These are phyloP conservation scores for Chrysophaeum taylorii DNA, from an alignment of 352 stramenopile species.

Conservation along the genomic window DNA sequence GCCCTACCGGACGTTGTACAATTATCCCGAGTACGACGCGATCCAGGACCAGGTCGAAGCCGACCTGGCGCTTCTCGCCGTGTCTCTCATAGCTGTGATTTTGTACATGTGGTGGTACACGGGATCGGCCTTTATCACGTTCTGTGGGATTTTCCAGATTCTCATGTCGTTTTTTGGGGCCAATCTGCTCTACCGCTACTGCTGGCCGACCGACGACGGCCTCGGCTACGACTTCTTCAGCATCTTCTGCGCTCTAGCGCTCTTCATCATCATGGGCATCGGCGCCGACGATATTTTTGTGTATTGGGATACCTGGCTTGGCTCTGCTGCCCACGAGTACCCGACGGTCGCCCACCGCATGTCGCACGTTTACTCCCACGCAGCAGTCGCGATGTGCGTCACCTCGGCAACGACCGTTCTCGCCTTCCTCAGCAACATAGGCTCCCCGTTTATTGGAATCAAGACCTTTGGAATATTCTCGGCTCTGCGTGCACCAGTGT, in stretches of 20 bases:
- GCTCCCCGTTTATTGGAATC: conserved; percentile 27
- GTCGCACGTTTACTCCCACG: conserved; percentile 27
- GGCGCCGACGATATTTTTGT: conserved; percentile 36
- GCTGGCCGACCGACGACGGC: conserved; percentile 21
- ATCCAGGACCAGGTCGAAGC: conserved; percentile 11
- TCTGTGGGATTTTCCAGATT: conserved; percentile 27
- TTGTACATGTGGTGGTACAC: conserved; percentile 29
- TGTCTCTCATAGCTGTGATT: conserved; percentile 27
- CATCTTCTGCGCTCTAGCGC: conserved; percentile 24
- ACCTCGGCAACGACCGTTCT: conserved; percentile 31
- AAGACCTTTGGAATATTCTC: conserved; percentile 33
- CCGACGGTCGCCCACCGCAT: conserved; percentile 19
- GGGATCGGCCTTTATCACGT: conserved; percentile 20
- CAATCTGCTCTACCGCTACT: conserved; percentile 29
- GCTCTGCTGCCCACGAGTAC: not conserved
- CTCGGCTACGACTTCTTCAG: conserved; percentile 33
- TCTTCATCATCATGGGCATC: conserved; percentile 37
- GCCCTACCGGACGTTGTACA: conserved; percentile 3
- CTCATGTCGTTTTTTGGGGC: conserved; percentile 24
- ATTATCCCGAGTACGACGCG: conserved; percentile 18
- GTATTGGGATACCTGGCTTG: conserved; percentile 21
- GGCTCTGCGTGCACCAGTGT: too few species aligned
- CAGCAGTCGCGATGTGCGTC: conserved; percentile 24
- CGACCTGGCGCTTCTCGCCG: conserved; percentile 13
- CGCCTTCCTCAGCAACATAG: conserved; percentile 30